Conservation (phyloP, 192 early-diverging fungal genomes). For the Glomus cerebriforme region DNA sequence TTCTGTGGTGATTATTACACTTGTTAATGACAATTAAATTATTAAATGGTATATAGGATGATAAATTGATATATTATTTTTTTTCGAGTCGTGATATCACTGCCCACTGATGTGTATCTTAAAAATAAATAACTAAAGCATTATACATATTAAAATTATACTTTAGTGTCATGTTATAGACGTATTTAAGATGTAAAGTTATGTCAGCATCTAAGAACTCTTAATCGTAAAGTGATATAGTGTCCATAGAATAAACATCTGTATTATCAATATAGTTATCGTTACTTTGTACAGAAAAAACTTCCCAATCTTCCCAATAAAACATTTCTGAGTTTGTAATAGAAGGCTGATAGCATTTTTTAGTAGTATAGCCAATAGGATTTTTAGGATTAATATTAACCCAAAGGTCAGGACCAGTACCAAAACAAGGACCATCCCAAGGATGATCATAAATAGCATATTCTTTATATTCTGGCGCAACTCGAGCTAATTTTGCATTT, state of each 20-base stretch:
- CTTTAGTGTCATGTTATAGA: too few relatives aligned
- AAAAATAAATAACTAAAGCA: too few relatives aligned
- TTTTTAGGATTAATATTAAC: neutral
- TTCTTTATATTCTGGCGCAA: neutral
- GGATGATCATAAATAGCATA: conserved; percentile 18
- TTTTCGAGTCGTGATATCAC: too few relatives aligned
- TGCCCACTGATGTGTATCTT: too few relatives aligned
- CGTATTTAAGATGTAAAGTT: too few relatives aligned
- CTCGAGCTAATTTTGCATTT: neutral
- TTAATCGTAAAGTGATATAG: too few relatives aligned
- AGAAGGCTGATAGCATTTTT: neutral
- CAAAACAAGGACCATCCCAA: conserved; percentile 20
- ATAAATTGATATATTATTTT: too few relatives aligned
- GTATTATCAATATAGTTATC: too few relatives aligned
- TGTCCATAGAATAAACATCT: too few relatives aligned
- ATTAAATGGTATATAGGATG: neutral
- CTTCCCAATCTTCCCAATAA: conserved; percentile 14
- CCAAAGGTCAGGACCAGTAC: conserved; percentile 18
- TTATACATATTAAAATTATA: too few relatives aligned
- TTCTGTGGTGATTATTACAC: neutral
- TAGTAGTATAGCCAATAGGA: neutral
- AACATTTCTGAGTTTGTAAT: neutral
- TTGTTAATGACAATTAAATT: neutral
- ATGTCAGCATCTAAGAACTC: too few relatives aligned
- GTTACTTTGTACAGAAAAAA: neutral